Evolutionary conservation across 441 rosid genomes (phyloP).

Genomic region (Sinapis alba): DNA sequence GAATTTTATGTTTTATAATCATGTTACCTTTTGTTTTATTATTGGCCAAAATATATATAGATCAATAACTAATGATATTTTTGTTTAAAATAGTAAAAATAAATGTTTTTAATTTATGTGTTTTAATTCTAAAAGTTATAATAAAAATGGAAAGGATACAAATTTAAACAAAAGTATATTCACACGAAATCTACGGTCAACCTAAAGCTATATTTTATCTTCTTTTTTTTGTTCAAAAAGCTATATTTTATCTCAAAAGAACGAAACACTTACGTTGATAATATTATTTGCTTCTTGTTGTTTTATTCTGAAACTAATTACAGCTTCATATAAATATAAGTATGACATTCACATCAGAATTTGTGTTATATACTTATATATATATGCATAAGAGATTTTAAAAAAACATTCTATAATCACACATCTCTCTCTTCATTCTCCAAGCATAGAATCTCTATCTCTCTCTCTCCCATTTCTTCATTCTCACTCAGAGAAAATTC

Average conservation of each 20-base stretch:
- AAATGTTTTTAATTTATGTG: not conserved
- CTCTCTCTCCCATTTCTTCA: slow-evolving; percentile 26
- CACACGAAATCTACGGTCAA: not conserved
- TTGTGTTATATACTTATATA: not conserved
- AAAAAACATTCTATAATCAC: slow-evolving; percentile 32
- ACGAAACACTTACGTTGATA: not conserved
- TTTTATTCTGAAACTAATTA: not conserved
- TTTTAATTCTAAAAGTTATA: not conserved
- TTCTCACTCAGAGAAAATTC: slow-evolving; percentile 32
- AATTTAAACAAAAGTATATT: not conserved
- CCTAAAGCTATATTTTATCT: not conserved
- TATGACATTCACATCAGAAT: slow-evolving; percentile 3
- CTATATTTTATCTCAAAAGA: not conserved
- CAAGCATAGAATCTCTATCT: slow-evolving; percentile 35
- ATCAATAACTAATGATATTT: not conserved
- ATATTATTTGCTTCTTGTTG: not conserved
- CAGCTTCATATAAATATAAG: not conserved
- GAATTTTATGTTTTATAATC: not conserved
- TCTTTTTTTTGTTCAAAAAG: too few species aligned
- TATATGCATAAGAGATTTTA: not conserved
- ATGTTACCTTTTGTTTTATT: not conserved
- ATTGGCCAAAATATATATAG: not conserved
- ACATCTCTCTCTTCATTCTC: not conserved
- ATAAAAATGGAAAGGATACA: not conserved
- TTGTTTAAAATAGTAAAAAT: not conserved